These are phyloP conservation scores for Trichoderma citrinoviride DNA, from an alignment of 2,329 filamentous ascomycete species.

Conservation along the genomic window DNA sequence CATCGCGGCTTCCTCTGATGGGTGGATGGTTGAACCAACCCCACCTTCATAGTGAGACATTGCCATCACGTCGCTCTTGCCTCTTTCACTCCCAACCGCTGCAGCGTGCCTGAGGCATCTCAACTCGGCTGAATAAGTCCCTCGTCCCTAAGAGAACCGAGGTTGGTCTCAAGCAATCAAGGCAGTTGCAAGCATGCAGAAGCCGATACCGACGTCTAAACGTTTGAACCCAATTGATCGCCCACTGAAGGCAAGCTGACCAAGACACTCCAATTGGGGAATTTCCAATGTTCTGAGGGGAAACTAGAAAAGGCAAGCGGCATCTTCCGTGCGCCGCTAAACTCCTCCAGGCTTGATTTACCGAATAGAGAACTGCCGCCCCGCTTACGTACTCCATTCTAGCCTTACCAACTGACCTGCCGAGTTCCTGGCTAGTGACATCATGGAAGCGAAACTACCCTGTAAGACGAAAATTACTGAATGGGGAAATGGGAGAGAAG, in stretches of 20 bases:
- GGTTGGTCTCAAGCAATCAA: too few species aligned
- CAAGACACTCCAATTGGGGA: background rate
- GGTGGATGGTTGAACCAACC: too few species aligned
- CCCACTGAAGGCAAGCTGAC: background rate
- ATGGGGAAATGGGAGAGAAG: conserved; percentile 11
- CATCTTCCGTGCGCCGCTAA: conserved; percentile 5
- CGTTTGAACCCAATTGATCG: too few species aligned
- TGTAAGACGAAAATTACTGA: conserved; percentile 6
- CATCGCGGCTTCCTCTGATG: background rate
- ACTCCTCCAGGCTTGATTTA: background rate
- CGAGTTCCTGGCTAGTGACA: background rate
- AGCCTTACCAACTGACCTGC: background rate
- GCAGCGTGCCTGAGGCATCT: background rate
- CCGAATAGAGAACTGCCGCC: background rate
- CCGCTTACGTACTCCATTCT: background rate
- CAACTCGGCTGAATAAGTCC: too few species aligned
- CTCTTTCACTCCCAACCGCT: background rate
- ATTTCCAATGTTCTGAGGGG: background rate
- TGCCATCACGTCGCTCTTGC: background rate
- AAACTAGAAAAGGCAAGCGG: background rate
- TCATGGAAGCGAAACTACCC: conserved; percentile 1
- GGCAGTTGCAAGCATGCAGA: too few species aligned
- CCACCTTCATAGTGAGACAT: background rate
- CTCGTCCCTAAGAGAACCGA: too few species aligned
- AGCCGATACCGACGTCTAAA: too few species aligned